These are phyloP conservation scores for Apiospora aurea DNA, from an alignment of 2,329 filamentous ascomycete genomes.

Conservation along the genomic window DNA sequence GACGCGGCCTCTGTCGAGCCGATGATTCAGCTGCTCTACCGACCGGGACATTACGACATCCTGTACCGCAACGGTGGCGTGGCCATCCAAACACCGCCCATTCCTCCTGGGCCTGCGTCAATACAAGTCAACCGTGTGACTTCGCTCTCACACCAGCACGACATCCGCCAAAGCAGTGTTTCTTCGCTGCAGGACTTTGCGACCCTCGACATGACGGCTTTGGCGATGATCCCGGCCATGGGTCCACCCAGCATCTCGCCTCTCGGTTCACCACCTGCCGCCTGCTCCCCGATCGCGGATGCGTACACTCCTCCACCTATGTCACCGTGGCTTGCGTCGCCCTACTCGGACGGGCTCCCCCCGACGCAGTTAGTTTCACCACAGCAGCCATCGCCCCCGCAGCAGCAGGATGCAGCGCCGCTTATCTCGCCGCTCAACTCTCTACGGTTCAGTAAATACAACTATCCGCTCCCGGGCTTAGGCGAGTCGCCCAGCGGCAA, in stretches of 20 bases:
- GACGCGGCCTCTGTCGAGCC: conserved; percentile 53
- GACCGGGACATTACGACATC: conserved; percentile 90
- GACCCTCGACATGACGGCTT: conserved; percentile 50
- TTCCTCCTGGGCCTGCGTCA: conserved; percentile 39
- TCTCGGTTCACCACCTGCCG: conserved; percentile 42
- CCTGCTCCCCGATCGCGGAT: conserved; percentile 44
- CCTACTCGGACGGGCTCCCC: conserved; percentile 42
- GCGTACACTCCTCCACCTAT: conserved; percentile 45
- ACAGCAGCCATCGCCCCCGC: conserved; percentile 41
- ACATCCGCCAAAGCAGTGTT: conserved; percentile 27
- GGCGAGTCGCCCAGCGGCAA: conserved; percentile 44
- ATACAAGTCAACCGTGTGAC: conserved; percentile 63
- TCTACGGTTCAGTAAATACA: conserved; percentile 63
- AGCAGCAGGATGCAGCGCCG: conserved; percentile 32
- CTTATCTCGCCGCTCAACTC: conserved; percentile 40
- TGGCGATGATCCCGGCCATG: conserved; percentile 54
- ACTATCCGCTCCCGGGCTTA: conserved; percentile 47
- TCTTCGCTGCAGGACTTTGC: conserved; percentile 48
- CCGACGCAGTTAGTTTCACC: conserved; percentile 32
- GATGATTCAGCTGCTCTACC: conserved; percentile 67
- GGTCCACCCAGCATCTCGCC: conserved; percentile 38
- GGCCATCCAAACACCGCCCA: conserved; percentile 36
- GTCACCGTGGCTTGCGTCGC: conserved; percentile 47
- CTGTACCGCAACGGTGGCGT: conserved; percentile 66
- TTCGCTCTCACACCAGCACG: conserved; percentile 53